A percentile compares a stretch with the other conserved stretches of the same genome.
phyloP scores from a whole-genome alignment of 805 yeast genomes.

The Starmerella ratchasimensis region DNA sequence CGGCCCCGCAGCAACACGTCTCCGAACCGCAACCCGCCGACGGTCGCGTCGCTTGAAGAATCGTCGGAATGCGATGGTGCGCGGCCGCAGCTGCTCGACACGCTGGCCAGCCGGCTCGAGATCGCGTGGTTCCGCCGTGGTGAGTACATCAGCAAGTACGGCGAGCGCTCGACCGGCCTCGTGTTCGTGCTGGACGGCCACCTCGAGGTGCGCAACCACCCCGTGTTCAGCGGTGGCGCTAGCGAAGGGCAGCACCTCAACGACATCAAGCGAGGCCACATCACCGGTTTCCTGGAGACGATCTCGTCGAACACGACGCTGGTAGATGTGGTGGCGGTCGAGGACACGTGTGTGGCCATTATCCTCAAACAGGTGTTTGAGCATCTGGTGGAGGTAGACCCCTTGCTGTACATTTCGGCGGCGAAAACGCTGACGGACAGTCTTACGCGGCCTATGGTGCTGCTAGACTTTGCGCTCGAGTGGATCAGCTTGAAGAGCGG shows the following conservation, averaged over 20 bases:
- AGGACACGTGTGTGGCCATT: conserved; percentile 56
- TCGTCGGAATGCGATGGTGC: too few species aligned
- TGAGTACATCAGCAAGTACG: conserved; percentile 45
- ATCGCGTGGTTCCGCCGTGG: conserved; percentile 42
- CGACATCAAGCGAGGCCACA: conserved; percentile 58
- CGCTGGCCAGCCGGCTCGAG: conserved; percentile 37
- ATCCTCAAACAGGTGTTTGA: conserved; percentile 51
- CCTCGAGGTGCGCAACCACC: conserved; percentile 40
- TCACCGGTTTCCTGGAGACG: conserved; percentile 79
- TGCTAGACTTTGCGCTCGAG: conserved; percentile 82
- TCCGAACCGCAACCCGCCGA: background rate
- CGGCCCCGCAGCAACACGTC: background rate
- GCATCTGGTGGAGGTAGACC: conserved; percentile 56
- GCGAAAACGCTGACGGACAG: conserved; percentile 61
- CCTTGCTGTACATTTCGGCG: conserved; percentile 59
- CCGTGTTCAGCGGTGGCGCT: conserved; percentile 12
- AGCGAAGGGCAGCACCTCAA: conserved; percentile 29
- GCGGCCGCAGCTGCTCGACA: conserved; percentile 13
- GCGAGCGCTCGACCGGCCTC: conserved; percentile 56
- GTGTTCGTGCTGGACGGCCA: conserved; percentile 70
- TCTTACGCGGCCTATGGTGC: conserved; percentile 50
- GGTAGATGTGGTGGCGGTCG: conserved; percentile 50
- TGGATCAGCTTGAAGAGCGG: conserved; percentile 93
- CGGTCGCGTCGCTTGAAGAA: background rate
- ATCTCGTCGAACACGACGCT: conserved; percentile 60